Evolutionary conservation across 495 filamentous ascomycete genomes (phyloP).

Genomic region (Hypoxylon rickii): DNA sequence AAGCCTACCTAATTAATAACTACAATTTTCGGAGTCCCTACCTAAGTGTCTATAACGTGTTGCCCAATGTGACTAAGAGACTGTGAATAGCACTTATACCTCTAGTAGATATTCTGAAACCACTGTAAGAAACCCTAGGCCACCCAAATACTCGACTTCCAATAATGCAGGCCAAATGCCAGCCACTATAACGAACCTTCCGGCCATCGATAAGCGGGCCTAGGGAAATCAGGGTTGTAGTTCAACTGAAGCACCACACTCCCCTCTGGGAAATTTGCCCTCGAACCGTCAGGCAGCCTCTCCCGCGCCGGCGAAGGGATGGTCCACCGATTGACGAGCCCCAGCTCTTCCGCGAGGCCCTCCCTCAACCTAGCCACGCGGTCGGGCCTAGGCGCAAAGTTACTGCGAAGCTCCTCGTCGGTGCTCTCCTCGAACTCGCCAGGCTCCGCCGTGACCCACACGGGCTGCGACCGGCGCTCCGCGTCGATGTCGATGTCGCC

Average conservation of each 20-base stretch:
- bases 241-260: conserved; percentile 5
- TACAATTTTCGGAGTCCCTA: too few species aligned
- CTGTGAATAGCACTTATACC: too few species aligned
- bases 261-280: conserved; percentile 24
- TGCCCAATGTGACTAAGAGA: too few species aligned
- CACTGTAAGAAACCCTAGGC: too few species aligned
- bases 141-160: too few species aligned
- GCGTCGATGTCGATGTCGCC: conserved; percentile 10
- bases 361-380: conserved; percentile 16
- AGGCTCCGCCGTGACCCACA: conserved; percentile 6
- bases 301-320: not conserved
- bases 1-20: too few species aligned
- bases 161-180: too few species aligned
- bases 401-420: not conserved
- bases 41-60: too few species aligned
- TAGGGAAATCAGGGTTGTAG: conserved; percentile 19
- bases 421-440: conserved; percentile 25
- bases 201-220: conserved; percentile 29
- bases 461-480: not conserved
- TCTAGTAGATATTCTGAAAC: too few species aligned
- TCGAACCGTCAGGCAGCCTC: conserved; percentile 12
- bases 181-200: conserved; percentile 12
- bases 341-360: conserved; percentile 9
- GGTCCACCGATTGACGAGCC: conserved; percentile 3
- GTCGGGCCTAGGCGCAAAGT: not conserved